A percentile compares a stretch with the other conserved stretches of the same genome.
phyloP scores from a whole-genome alignment of 2,329 filamentous ascomycete species.

The Aspergillus melleus region DNA sequence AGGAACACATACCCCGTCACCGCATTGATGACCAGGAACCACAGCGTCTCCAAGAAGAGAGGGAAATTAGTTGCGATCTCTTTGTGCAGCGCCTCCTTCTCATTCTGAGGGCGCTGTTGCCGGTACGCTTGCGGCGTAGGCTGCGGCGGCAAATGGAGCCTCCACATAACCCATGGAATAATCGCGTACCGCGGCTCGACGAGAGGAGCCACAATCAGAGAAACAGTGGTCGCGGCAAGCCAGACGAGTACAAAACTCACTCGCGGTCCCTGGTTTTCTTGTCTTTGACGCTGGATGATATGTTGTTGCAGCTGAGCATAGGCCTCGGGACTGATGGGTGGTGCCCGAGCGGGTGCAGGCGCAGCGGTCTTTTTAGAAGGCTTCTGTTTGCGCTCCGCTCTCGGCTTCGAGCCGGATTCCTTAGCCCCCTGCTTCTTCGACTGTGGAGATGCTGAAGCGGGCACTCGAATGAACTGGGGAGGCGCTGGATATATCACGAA shows the following conservation, averaged over 20 bases:
- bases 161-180: constrained; percentile 90
- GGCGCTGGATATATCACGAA: constrained; percentile 32
- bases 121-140: constrained; percentile 33
- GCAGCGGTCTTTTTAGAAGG: constrained; percentile 17
- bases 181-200: constrained; percentile 98
- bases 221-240: constrained; percentile 71
- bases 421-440: constrained; percentile 18
- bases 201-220: constrained; percentile 82
- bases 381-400: constrained; percentile 23
- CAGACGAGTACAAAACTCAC: constrained; percentile 60
- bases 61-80: constrained; percentile 30
- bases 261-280: constrained; percentile 30
- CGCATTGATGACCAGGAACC: constrained; percentile 52
- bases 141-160: constrained; percentile 67
- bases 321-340: constrained; percentile 27
- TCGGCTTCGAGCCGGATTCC: constrained; percentile 24
- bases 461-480: constrained; percentile 21
- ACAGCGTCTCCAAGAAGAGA: constrained; percentile 54
- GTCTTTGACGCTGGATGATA: constrained; percentile 31
- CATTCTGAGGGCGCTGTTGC: constrained; percentile 23
- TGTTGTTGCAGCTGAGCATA: constrained; percentile 31
- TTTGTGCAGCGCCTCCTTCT: constrained; percentile 25
- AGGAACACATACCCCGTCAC: constrained; percentile 31
- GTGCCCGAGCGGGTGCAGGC: constrained; percentile 11
- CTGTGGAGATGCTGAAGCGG: constrained; percentile 17